Percentiles rank a stretch among this genome's conserved stretches.
These are phyloP conservation scores for Aspergillus wentii DNA, from an alignment of 495 filamentous ascomycete species.

Conservation along the genomic window DNA sequence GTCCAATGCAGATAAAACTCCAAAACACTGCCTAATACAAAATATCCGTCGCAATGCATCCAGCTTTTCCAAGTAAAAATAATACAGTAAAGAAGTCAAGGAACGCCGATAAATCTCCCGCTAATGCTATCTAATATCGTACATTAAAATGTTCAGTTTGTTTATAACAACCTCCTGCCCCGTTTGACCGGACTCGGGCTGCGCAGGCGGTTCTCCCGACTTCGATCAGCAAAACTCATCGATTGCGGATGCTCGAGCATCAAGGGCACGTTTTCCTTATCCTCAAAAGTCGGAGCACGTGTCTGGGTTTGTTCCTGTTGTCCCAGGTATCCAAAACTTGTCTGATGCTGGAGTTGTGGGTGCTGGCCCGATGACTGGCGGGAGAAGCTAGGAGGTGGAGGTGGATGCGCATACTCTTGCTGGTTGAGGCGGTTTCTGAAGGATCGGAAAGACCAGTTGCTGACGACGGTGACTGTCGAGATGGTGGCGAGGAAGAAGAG, in stretches of 20 bases:
- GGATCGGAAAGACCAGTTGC: slow-evolving; percentile 44
- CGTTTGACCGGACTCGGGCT: slow-evolving; percentile 38
- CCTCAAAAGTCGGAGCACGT: slow-evolving; percentile 7
- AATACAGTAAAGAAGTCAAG: background rate
- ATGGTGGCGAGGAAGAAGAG: slow-evolving; percentile 38
- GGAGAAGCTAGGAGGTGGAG: slow-evolving; percentile 14
- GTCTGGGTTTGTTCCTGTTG: slow-evolving; percentile 15
- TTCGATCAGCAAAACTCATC: slow-evolving; percentile 29
- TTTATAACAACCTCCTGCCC: slow-evolving; percentile 19
- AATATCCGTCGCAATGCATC: no score
- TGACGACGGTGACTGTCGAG: slow-evolving; percentile 37
- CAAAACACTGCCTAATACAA: no score
- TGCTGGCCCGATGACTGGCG: slow-evolving; percentile 20
- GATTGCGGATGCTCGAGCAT: slow-evolving; percentile 29
- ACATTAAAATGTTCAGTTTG: background rate
- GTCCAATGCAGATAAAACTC: no score
- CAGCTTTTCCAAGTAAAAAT: no score
- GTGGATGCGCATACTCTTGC: slow-evolving; percentile 25
- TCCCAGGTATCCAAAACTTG: slow-evolving; percentile 22
- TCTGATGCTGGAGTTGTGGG: slow-evolving; percentile 19
- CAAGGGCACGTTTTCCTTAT: slow-evolving; percentile 26
- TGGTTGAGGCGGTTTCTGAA: slow-evolving; percentile 36
- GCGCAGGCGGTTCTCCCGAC: slow-evolving; percentile 29
- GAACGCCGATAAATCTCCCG: no score
- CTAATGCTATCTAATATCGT: no score